A percentile compares a stretch with the other conserved stretches of the same genome.
phyloP scores from a whole-genome alignment of 768 basidiomycete genomes.

The Tulasnella sp. region DNA sequence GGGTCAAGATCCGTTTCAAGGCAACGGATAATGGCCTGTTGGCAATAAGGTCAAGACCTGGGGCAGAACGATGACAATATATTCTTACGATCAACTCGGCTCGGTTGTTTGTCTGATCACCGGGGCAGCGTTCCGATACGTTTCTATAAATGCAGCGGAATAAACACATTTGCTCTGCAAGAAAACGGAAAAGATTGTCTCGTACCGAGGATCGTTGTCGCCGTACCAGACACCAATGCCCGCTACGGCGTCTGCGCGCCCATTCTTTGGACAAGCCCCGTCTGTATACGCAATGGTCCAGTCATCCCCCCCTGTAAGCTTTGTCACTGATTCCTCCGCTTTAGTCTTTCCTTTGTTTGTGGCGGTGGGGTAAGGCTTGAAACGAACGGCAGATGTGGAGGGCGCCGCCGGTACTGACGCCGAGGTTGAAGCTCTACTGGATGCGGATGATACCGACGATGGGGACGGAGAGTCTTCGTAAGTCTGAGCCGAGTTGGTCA shows the following conservation, averaged over 20 bases:
- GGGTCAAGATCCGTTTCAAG: conserved; percentile 64
- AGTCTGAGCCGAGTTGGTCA: conserved; percentile 27
- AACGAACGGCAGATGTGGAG: conserved; percentile 4
- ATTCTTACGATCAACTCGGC: conserved; percentile 77
- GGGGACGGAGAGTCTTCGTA: conserved; percentile 17
- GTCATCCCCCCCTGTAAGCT: conserved; percentile 35
- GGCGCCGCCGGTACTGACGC: not conserved
- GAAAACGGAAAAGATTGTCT: not conserved
- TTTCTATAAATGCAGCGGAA: conserved; percentile 51
- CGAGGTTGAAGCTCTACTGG: not conserved
- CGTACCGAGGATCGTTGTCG: conserved; percentile 56
- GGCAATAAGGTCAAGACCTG: not conserved
- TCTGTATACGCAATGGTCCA: conserved; percentile 72
- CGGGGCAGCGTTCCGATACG: conserved; percentile 58
- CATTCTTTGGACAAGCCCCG: conserved; percentile 84
- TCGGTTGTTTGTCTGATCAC: conserved; percentile 80
- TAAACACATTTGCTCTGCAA: not conserved
- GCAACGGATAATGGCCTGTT: conserved; percentile 76
- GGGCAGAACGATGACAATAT: not conserved
- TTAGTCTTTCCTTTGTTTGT: conserved; percentile 1
- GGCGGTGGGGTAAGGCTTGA: conserved; percentile 9
- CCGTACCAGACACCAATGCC: conserved; percentile 94
- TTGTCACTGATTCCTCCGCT: not conserved
- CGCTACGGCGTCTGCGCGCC: conserved; percentile 59
- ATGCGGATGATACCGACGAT: conserved; percentile 28